phyloP scores from a whole-genome alignment of 805 yeast genomes.

The Suhomyces prunicola region DNA sequence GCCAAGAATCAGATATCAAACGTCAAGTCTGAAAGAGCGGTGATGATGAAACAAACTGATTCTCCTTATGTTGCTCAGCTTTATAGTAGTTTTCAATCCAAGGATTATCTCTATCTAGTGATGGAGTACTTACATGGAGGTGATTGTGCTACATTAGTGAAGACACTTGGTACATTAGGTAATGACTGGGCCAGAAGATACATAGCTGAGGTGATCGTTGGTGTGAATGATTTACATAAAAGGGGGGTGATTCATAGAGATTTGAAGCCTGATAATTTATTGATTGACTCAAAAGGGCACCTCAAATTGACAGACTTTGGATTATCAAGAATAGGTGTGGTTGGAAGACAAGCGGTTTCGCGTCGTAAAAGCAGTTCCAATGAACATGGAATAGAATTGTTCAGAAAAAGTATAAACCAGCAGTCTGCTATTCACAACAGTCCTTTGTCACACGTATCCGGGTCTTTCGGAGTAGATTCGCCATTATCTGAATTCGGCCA shows the following conservation, averaged over 20 bases:
- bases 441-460: slow-evolving; percentile 20
- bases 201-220: slow-evolving; percentile 85
- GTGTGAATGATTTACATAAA: slow-evolving; percentile 83
- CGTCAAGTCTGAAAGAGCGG: slow-evolving; percentile 92
- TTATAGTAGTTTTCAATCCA: slow-evolving; percentile 83
- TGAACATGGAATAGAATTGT: slow-evolving; percentile 41
- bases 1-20: slow-evolving; percentile 95
- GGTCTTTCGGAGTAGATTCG: slow-evolving; percentile 16
- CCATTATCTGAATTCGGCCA: slow-evolving; percentile 25
- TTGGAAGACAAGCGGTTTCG: slow-evolving; percentile 64
- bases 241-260: slow-evolving; percentile 93
- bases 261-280: slow-evolving; percentile 87
- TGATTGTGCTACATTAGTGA: slow-evolving; percentile 83
- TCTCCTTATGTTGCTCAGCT: slow-evolving; percentile 91
- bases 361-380: slow-evolving; percentile 42
- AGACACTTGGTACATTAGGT: slow-evolving; percentile 78
- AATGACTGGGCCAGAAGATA: slow-evolving; percentile 84
- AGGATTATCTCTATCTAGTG: slow-evolving; percentile 81
- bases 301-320: slow-evolving; percentile 95
- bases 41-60: slow-evolving; percentile 95
- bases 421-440: slow-evolving; percentile 17
- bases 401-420: slow-evolving; percentile 26
- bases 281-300: slow-evolving; percentile 86
- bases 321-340: slow-evolving; percentile 81
- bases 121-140: slow-evolving; percentile 98